phyloP scores from a whole-genome alignment of 768 basidiomycete genomes.

The Tephrocybe sp. region DNA sequence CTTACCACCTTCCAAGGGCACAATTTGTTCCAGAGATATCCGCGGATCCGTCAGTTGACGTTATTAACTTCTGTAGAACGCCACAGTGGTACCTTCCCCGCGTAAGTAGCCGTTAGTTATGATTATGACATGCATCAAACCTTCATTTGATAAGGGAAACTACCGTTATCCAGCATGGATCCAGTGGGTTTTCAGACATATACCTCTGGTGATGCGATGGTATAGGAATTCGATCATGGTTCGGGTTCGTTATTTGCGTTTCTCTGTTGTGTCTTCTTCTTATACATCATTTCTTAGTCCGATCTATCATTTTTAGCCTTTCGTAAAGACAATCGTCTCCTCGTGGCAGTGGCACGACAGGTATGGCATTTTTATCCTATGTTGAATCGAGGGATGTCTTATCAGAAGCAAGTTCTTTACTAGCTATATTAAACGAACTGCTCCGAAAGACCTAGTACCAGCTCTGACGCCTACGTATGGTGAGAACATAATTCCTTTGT shows the following conservation, averaged over 20 bases:
- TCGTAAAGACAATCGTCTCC: conserved; percentile 36
- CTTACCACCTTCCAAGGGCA: conserved; percentile 36
- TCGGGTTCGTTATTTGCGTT: conserved; percentile 31
- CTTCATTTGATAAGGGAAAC: conserved; percentile 30
- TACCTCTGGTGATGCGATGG: conserved; percentile 48
- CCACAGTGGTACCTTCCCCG: conserved; percentile 58
- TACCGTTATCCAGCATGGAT: conserved; percentile 40
- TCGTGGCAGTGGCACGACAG: conserved; percentile 31
- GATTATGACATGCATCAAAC: not conserved
- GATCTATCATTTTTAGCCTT: conserved; percentile 39
- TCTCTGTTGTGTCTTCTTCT: not conserved
- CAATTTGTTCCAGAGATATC: conserved; percentile 61
- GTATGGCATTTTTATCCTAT: conserved; percentile 20
- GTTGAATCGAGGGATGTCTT: not conserved
- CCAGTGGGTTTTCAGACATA: conserved; percentile 55
- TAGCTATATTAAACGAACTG: conserved; percentile 45
- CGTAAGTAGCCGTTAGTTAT: conserved; percentile 32
- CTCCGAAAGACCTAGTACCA: conserved; percentile 47
- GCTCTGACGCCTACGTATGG: conserved; percentile 54
- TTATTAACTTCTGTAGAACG: conserved; percentile 61
- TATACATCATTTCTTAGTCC: conserved; percentile 24
- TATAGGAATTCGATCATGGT: conserved; percentile 51
- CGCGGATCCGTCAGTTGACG: conserved; percentile 44
- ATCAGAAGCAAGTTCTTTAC: conserved; percentile 32
- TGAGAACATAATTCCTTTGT: conserved; percentile 22